phyloP scores from a whole-genome alignment of 257 asterid genomes.

The Perilla frutescens region DNA sequence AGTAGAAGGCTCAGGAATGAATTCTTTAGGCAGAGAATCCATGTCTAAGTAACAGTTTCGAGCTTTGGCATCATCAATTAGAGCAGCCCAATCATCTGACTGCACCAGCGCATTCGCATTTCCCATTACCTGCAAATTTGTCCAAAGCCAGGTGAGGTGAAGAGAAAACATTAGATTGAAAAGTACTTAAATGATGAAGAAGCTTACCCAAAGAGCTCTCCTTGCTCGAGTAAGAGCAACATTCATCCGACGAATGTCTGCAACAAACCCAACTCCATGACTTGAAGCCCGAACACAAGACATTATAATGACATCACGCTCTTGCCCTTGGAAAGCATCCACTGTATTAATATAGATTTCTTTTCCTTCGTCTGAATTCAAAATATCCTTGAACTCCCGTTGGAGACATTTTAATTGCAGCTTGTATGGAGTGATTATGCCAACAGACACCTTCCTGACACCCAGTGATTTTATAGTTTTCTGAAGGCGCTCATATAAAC shows the following conservation, averaged over 20 bases:
- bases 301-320: slow-evolving; percentile 97
- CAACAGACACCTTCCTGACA: slow-evolving; percentile 80
- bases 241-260: slow-evolving; percentile 98
- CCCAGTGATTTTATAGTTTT: slow-evolving; percentile 68
- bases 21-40: slow-evolving; percentile 93
- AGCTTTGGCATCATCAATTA: slow-evolving; percentile 78
- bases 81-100: slow-evolving; percentile 96
- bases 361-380: slow-evolving; percentile 92
- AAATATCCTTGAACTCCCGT: slow-evolving; percentile 84
- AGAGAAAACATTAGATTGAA: background rate
- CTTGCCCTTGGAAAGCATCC: slow-evolving; percentile 99
- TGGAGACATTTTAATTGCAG: slow-evolving; percentile 98
- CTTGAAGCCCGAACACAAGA: slow-evolving; percentile 96
- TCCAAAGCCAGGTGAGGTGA: background rate
- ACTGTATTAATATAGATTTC: slow-evolving; percentile 94
- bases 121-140: slow-evolving; percentile 80
- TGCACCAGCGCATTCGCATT: slow-evolving; percentile 81
- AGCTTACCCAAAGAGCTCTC: slow-evolving; percentile 97
- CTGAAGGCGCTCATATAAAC: slow-evolving; percentile 90
- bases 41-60: slow-evolving; percentile 88
- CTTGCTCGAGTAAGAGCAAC: slow-evolving; percentile 97
- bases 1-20: slow-evolving; percentile 58
- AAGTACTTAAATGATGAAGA: background rate
- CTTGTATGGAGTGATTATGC: slow-evolving; percentile 97
- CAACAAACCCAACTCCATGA: slow-evolving; percentile 97